phyloP scores from a whole-genome alignment of 2,329 filamentous ascomycete genomes.

The Diaporthe helianthi region DNA sequence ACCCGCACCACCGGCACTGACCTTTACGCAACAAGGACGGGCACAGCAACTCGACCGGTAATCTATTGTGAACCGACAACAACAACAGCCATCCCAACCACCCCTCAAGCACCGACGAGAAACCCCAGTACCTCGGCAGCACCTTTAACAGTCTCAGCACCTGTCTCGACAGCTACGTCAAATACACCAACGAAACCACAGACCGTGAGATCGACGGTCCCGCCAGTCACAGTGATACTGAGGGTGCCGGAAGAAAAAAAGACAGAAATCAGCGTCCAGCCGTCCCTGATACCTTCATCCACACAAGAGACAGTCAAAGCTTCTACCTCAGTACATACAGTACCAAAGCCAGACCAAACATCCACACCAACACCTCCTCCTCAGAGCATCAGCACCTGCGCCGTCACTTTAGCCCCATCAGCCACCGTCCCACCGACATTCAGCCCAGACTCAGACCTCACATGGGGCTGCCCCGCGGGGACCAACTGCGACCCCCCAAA shows the following conservation, averaged over 20 bases:
- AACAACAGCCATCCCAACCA: not conserved
- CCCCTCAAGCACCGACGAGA: not conserved
- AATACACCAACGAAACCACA: conserved; percentile 5
- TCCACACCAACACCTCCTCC: conserved; percentile 43
- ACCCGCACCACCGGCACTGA: not conserved
- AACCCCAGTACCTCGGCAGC: not conserved
- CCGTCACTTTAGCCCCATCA: conserved; percentile 50
- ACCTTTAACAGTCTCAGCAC: not conserved
- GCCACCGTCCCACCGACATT: conserved; percentile 36
- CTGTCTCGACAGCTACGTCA: not conserved
- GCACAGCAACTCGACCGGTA: not conserved
- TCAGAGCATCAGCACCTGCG: conserved; percentile 49
- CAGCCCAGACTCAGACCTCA: conserved; percentile 50
- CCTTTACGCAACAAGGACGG: not conserved
- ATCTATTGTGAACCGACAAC: not conserved
- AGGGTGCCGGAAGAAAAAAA: conserved; percentile 35
- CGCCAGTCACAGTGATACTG: conserved; percentile 39
- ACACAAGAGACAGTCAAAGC: conserved; percentile 33
- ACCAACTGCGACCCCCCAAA: conserved; percentile 60
- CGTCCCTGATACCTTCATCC: not conserved
- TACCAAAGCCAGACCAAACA: conserved; percentile 37
- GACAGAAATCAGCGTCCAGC: not conserved
- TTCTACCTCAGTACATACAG: not conserved
- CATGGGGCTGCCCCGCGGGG: conserved; percentile 62
- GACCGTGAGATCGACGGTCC: conserved; percentile 28